These are phyloP conservation scores for Solanum gandarillasii DNA, from an alignment of 257 asterid species.

Conservation along the genomic window DNA sequence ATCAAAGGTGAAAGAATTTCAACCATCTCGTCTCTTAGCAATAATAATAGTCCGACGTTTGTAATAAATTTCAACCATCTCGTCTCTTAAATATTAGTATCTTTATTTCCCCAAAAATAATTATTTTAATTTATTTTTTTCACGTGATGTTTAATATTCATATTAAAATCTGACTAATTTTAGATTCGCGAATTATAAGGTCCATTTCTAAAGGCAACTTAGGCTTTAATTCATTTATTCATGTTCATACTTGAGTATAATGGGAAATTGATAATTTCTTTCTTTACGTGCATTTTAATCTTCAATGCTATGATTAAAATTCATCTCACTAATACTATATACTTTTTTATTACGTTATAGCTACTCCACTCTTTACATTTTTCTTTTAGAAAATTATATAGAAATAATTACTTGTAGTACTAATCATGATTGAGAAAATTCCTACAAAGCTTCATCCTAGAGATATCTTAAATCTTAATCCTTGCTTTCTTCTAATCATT, in stretches of 20 bases:
- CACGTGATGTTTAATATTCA: accelerated
- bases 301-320: background rate
- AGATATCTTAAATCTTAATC: background rate
- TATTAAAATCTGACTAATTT: background rate
- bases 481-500: background rate
- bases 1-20: background rate
- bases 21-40: background rate
- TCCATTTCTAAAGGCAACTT: background rate
- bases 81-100: background rate
- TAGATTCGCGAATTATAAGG: background rate
- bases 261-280: background rate
- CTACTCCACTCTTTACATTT: background rate
- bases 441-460: background rate
- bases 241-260: background rate
- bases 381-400: background rate
- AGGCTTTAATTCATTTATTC: background rate
- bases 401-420: background rate
- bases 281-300: background rate
- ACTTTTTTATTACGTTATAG: background rate
- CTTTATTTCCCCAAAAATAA: background rate
- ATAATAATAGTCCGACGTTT: background rate
- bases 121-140: background rate
- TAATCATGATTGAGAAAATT: background rate
- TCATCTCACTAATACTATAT: background rate
- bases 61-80: too few relatives aligned